Evolutionary conservation across 2,329 filamentous ascomycete genomes (phyloP), one percentile per base, ranked within the genome.

Genomic region (Whalleya microplaca): DNA sequence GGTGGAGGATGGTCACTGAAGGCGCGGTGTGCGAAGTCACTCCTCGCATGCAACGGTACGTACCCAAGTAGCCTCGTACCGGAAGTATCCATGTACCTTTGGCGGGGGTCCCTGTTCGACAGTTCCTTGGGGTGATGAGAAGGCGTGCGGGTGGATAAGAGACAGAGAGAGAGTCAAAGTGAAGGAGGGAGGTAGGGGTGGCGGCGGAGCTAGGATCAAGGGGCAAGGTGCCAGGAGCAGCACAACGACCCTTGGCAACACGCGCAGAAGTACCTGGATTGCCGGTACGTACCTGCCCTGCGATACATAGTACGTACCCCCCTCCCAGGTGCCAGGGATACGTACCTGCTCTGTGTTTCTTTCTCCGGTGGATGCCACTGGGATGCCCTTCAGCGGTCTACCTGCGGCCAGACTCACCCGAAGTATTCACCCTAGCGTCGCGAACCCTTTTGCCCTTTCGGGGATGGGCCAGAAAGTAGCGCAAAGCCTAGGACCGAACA

Each of bases 21-120:
- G 64, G 63, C 66, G 66, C 68, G 65, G 66, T 69, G 66, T 65
- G 62, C 53, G 64, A 62, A 64, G 61, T 52, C 54, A 55, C 62
- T 63, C 46, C 61, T 64, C 59, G 51, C 51, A 55, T 45, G 55
- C 47, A 48, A 48, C 57, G 53, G 57, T 64, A 62, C 55, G 9
- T 65, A 65, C 57, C 9, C 18, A 53, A 21, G 62, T 66, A 66
- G 45, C 54, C 48, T 55, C 29, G 57, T 64, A 66, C 56, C 41
- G 53, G 10, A n/a, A 12, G 55, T 53, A 48, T 21, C 16, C 47
- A 3, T 43, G 37, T 54, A 49, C 20, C n/a, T 16, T 20, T 21
- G 44, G 43, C 47, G 52, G 54, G 49, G 51, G 46, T 37, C 32
- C 53, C 53, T 55, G 51, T 53, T 51, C 56, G 41, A 50, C 23